A percentile compares a stretch with the other conserved stretches of the same genome.
phyloP scores from a whole-genome alignment of 768 basidiomycete genomes.

The Suillus tomentosus region DNA sequence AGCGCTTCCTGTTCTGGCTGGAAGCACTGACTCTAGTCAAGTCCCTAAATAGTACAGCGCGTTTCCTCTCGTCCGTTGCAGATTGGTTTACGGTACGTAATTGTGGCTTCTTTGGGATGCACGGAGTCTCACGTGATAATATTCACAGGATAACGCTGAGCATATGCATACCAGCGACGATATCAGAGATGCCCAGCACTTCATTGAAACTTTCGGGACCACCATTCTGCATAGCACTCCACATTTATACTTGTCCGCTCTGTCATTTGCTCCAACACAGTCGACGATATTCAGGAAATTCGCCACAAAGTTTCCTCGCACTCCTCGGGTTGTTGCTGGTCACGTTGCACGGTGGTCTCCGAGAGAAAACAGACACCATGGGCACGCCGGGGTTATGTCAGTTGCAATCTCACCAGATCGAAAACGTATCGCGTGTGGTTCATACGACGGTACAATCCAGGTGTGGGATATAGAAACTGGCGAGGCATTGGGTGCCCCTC shows the following conservation, averaged over 20 bases:
- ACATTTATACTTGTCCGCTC: conserved; percentile 30
- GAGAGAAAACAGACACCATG: neutral
- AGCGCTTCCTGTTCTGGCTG: conserved; percentile 16
- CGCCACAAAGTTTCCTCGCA: neutral
- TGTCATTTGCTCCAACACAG: conserved; percentile 26
- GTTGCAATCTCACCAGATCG: conserved; percentile 14
- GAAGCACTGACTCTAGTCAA: conserved; percentile 8
- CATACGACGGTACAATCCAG: conserved; percentile 11
- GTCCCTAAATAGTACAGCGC: neutral
- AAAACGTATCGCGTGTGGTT: conserved; percentile 8
- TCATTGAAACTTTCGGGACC: conserved; percentile 19
- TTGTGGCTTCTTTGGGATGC: neutral
- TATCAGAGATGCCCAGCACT: conserved; percentile 14
- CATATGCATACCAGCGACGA: neutral
- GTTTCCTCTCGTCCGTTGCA: neutral
- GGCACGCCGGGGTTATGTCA: neutral
- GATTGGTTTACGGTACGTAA: conserved; percentile 3
- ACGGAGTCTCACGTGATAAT: neutral
- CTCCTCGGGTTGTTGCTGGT: neutral
- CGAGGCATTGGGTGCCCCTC: conserved; percentile 4
- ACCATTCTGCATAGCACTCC: conserved; percentile 22
- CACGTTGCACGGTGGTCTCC: neutral
- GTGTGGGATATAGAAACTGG: conserved; percentile 17
- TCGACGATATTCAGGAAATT: conserved; percentile 9
- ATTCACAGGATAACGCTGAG: neutral